Percentiles rank a stretch among this genome's conserved stretches.
phyloP scores from a whole-genome alignment of 2,329 filamentous ascomycete species.

The Hymenoscyphus repandus region DNA sequence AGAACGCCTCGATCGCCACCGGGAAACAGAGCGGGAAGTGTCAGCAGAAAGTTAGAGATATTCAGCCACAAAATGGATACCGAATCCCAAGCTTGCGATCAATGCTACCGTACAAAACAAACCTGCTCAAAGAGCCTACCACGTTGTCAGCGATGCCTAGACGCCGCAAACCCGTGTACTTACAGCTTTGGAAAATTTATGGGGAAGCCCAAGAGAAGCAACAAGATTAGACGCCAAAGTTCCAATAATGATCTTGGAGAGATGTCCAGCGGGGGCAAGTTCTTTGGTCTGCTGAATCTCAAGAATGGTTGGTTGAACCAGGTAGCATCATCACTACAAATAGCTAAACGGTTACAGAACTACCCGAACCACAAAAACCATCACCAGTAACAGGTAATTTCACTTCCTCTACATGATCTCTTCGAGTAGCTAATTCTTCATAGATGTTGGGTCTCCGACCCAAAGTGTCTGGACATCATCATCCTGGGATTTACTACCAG shows the following conservation, averaged over 20 bases:
- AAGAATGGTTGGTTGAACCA: background rate
- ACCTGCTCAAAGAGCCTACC: slow-evolving; percentile 4
- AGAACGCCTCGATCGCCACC: slow-evolving; percentile 1
- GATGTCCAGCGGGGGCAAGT: background rate
- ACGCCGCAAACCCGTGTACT: slow-evolving; percentile 3
- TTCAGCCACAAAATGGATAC: slow-evolving; percentile 4
- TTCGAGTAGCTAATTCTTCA: background rate
- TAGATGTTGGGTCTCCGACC: background rate
- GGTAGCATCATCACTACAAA: too few species aligned
- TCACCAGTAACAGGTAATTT: slow-evolving; percentile 4
- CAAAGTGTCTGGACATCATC: slow-evolving; percentile 5
- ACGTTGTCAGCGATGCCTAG: slow-evolving; percentile 3
- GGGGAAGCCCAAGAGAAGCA: slow-evolving; percentile 7
- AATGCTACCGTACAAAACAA: slow-evolving; percentile 7
- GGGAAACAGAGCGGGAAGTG: background rate
- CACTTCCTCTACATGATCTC: background rate
- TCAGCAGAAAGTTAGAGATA: background rate
- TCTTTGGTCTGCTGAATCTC: slow-evolving; percentile 6
- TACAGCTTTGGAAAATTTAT: slow-evolving; percentile 9
- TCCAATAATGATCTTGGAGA: background rate
- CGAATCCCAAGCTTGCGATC: slow-evolving; percentile 8
- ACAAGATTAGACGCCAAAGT: background rate
- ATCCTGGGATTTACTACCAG: slow-evolving; percentile 4
- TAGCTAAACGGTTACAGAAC: background rate
- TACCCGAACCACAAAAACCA: background rate